These are phyloP conservation scores for Tremella fuciformis DNA, from an alignment of 768 basidiomycete genomes.

Conservation along the genomic window DNA sequence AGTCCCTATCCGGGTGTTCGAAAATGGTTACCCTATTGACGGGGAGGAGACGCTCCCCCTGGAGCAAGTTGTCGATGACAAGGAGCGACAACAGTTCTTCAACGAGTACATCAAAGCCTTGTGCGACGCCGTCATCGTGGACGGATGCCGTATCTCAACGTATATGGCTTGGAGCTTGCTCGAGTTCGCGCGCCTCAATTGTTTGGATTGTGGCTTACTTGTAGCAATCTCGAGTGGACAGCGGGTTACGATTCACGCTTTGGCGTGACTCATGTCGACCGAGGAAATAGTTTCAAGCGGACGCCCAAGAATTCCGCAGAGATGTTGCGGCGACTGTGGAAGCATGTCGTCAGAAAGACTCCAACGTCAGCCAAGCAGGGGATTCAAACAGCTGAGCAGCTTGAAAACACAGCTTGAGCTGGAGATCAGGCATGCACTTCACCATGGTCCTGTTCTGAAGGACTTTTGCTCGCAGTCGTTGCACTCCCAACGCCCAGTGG, in stretches of 20 bases:
- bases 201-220: too few relatives aligned
- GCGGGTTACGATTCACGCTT: not conserved
- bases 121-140: conserved; percentile 27
- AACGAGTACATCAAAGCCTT: conserved; percentile 27
- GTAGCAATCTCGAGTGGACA: conserved; percentile 5
- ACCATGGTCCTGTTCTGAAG: too few relatives aligned
- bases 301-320: conserved; percentile 1
- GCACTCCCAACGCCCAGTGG: too few relatives aligned
- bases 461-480: too few relatives aligned
- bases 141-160: conserved; percentile 25
- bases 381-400: too few relatives aligned
- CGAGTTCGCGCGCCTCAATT: conserved; percentile 17
- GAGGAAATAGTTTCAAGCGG: not conserved
- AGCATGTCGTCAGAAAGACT: too few relatives aligned
- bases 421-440: too few relatives aligned
- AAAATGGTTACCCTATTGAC: conserved; percentile 33
- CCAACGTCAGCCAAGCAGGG: too few relatives aligned
- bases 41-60: conserved; percentile 18
- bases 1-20: conserved; percentile 32
- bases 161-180: conserved; percentile 40
- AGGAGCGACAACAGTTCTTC: conserved; percentile 29
- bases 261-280: not conserved
- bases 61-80: conserved; percentile 29
- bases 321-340: not conserved
- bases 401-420: too few relatives aligned